Evolutionary conservation across 805 yeast genomes (phyloP).

Genomic region (Komagataella pseudopastoris): DNA sequence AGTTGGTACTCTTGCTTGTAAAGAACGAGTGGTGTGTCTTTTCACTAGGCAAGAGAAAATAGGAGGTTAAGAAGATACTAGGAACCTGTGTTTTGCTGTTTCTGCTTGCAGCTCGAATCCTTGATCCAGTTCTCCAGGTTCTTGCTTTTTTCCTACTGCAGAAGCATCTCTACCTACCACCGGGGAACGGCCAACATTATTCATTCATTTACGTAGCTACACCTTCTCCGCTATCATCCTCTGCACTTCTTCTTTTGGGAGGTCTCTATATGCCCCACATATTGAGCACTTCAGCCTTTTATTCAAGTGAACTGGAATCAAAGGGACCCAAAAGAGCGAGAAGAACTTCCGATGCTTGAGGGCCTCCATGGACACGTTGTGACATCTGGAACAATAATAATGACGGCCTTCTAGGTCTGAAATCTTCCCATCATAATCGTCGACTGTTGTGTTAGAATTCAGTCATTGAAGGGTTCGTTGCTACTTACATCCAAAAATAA

Average conservation of each 20-base stretch:
- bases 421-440: neutral
- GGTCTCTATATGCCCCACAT: conserved; percentile 7
- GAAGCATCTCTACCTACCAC: neutral
- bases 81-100: neutral
- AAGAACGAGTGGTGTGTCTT: neutral
- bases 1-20: no score
- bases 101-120: neutral
- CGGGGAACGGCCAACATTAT: neutral
- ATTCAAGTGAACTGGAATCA: conserved; percentile 11
- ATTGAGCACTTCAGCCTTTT: conserved; percentile 13
- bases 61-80: neutral
- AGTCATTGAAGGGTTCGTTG: neutral
- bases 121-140: neutral
- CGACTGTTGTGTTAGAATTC: neutral
- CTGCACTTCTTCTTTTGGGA: conserved; percentile 4
- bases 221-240: neutral
- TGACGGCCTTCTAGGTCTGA: neutral
- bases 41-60: neutral
- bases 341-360: conserved; percentile 11
- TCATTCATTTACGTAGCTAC: neutral
- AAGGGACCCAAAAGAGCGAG: conserved; percentile 13
- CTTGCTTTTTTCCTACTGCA: neutral
- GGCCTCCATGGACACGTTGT: conserved; percentile 12
- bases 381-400: conserved; percentile 14
- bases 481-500: neutral